phyloP scores from a whole-genome alignment of 768 basidiomycete genomes.

The Mycena rosella region DNA sequence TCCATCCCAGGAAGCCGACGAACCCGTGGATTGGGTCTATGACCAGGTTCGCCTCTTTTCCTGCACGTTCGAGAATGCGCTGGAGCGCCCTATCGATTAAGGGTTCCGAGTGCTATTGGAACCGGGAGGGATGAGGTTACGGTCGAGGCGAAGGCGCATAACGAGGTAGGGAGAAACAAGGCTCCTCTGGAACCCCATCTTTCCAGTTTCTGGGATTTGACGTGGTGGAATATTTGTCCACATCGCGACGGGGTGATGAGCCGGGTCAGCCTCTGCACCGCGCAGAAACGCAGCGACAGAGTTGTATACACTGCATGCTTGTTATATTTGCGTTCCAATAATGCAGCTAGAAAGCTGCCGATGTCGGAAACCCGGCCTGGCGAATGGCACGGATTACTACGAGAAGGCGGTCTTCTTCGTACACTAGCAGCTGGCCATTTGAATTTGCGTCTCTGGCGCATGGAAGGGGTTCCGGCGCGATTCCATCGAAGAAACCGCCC shows the following conservation, averaged over 20 bases:
- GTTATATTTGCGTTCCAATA: not conserved
- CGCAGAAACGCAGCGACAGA: not conserved
- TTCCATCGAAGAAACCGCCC: not conserved
- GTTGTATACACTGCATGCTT: not conserved
- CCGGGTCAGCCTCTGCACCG: not conserved
- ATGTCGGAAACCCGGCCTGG: slow-evolving; percentile 1
- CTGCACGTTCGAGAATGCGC: not conserved
- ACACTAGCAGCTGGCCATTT: not conserved
- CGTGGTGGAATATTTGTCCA: slow-evolving; percentile 5
- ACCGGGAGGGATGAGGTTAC: not conserved
- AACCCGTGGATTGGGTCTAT: not conserved
- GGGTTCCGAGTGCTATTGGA: slow-evolving; percentile 3
- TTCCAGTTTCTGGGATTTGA: not conserved
- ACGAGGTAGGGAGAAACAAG: not conserved
- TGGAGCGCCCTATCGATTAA: slow-evolving; percentile 6
- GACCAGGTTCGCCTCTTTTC: not conserved
- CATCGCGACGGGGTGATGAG: slow-evolving; percentile 11
- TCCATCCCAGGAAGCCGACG: not conserved
- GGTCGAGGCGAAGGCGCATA: not conserved
- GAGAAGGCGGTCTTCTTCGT: not conserved
- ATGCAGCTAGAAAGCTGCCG: not conserved
- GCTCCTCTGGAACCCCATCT: not conserved
- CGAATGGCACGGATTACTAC: slow-evolving; percentile 6
- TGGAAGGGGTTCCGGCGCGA: not conserved
- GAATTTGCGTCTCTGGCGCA: not conserved